Conservation (phyloP, 2,329 filamentous ascomycete genomes). For the Xylaria sp. region DNA sequence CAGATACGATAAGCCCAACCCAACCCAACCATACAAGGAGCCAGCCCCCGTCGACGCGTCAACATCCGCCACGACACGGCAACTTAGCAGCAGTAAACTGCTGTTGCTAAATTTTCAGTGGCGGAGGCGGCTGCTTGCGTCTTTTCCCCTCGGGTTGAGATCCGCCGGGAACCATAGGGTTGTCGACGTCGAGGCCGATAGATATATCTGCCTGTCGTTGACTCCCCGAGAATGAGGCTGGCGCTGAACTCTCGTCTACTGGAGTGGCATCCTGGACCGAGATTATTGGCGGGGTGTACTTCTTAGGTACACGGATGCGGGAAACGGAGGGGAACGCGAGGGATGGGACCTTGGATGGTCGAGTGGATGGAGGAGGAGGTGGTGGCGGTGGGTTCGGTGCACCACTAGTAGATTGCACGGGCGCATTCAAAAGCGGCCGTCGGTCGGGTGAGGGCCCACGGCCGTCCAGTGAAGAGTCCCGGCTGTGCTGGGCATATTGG, state of each 20-base stretch:
- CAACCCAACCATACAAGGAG: conserved; percentile 48
- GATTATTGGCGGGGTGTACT: conserved; percentile 54
- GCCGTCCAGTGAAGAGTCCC: conserved; percentile 32
- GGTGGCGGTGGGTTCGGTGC: conserved; percentile 16
- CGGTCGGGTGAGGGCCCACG: conserved; percentile 37
- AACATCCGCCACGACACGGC: conserved; percentile 40
- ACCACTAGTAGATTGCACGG: neutral
- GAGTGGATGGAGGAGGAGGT: conserved; percentile 30
- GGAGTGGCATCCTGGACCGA: conserved; percentile 47
- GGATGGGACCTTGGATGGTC: conserved; percentile 47
- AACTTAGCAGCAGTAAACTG: conserved; percentile 19
- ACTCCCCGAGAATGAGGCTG: neutral
- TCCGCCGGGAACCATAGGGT: conserved; percentile 44
- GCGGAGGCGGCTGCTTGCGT: conserved; percentile 29
- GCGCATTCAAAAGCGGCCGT: conserved; percentile 26
- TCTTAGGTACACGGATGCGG: conserved; percentile 54
- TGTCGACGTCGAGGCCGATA: conserved; percentile 46
- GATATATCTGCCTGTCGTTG: conserved; percentile 36
- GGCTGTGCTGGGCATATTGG: conserved; percentile 26
- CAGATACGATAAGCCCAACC: conserved; percentile 41
- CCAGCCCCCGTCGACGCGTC: conserved; percentile 52
- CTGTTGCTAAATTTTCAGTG: conserved; percentile 34
- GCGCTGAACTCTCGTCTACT: conserved; percentile 29
- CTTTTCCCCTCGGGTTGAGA: conserved; percentile 40
- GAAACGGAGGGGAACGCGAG: conserved; percentile 53